These are phyloP conservation scores for Neurospora sp. DNA, from an alignment of 495 filamentous ascomycete genomes.

Conservation along the genomic window DNA sequence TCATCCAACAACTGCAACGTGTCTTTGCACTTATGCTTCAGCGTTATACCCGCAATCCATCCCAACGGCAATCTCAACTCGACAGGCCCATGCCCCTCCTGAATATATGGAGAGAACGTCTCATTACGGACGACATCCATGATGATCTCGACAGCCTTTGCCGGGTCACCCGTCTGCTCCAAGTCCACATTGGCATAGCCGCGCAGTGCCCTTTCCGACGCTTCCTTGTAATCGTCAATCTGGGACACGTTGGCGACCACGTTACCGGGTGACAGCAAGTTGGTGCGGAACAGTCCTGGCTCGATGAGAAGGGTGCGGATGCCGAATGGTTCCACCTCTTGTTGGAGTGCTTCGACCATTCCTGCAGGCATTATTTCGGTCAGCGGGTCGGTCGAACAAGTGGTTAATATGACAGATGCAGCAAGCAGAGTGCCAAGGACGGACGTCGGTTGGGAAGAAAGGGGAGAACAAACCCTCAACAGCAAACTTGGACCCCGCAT, in stretches of 20 bases:
- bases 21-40: constrained; percentile 13
- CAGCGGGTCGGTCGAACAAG: background rate
- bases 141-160: constrained; percentile 9
- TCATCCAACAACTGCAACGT: constrained; percentile 3
- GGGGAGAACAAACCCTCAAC: constrained; percentile 9
- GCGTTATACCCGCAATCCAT: background rate
- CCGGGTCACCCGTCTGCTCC: constrained; percentile 8
- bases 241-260: background rate
- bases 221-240: constrained; percentile 9
- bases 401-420: background rate
- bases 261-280: background rate
- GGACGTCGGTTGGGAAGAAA: no score
- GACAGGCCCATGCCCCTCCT: background rate
- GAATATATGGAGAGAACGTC: background rate
- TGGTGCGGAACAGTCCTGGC: constrained; percentile 12
- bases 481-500: constrained; percentile 12
- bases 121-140: constrained; percentile 13
- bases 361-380: background rate
- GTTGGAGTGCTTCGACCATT: constrained; percentile 12
- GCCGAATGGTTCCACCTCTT: constrained; percentile 10
- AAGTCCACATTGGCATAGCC: background rate
- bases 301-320: constrained; percentile 14
- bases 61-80: constrained; percentile 5
- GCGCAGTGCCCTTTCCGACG: constrained; percentile 1
- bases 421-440: no score